Evolutionary conservation across 2,329 filamentous ascomycete genomes (phyloP).

Genomic region (Arthrobotrys iridis): DNA sequence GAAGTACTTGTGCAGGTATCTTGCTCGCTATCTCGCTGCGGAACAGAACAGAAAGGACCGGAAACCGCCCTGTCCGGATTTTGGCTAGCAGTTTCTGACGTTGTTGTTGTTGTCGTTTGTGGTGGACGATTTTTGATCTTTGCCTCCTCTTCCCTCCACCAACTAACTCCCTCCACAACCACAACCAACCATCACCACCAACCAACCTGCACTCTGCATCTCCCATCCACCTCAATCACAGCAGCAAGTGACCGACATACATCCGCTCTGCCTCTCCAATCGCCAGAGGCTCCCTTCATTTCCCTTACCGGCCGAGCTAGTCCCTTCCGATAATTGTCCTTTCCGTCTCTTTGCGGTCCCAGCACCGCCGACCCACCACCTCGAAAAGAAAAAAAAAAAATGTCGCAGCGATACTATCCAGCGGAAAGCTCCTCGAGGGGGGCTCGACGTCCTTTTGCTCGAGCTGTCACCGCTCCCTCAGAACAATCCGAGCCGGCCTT

Average conservation of each 20-base stretch:
- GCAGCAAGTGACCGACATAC: too few relatives aligned
- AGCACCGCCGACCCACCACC: constrained; percentile 34
- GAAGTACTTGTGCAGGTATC: too few relatives aligned
- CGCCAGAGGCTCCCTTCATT: constrained; percentile 31
- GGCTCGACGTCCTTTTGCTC: constrained; percentile 43
- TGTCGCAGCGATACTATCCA: constrained; percentile 54
- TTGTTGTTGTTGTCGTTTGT: too few relatives aligned
- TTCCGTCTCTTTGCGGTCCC: constrained; percentile 41
- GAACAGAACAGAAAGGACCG: too few relatives aligned
- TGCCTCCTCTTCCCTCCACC: not conserved
- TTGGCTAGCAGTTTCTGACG: constrained; percentile 36
- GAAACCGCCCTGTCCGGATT: too few relatives aligned
- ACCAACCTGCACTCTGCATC: not conserved
- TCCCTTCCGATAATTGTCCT: constrained; percentile 34
- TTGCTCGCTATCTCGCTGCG: too few relatives aligned
- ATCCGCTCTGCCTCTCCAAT: constrained; percentile 28
- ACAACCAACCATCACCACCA: not conserved
- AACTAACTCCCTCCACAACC: not conserved
- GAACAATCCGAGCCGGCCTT: constrained; percentile 33
- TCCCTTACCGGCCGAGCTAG: not conserved
- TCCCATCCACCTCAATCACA: not conserved
- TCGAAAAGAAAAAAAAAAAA: too few relatives aligned
- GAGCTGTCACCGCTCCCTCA: constrained; percentile 29
- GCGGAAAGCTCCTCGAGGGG: constrained; percentile 53
- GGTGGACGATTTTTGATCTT: constrained; percentile 3